Evolutionary conservation across 768 basidiomycete genomes (phyloP).

Genomic region (Boletus edulis): DNA sequence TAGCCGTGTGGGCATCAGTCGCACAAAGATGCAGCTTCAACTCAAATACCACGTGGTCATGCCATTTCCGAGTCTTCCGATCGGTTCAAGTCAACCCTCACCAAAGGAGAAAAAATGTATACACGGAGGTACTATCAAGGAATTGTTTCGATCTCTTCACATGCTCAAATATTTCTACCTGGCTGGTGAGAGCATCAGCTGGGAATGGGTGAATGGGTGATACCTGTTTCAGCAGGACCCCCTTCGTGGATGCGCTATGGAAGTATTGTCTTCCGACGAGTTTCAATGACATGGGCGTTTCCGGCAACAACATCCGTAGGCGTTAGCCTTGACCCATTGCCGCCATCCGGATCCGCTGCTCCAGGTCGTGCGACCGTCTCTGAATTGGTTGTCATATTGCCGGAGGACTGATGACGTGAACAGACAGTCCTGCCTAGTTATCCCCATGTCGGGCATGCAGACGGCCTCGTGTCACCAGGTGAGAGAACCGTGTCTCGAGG

Average conservation of each 20-base stretch:
- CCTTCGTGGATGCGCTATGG: constrained; percentile 30
- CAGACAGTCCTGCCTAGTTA: constrained; percentile 13
- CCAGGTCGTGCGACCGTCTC: constrained; percentile 27
- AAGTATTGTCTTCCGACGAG: constrained; percentile 29
- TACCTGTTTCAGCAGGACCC: constrained; percentile 30
- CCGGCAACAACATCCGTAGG: constrained; percentile 19
- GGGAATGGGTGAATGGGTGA: constrained; percentile 25
- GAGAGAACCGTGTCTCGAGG: constrained; percentile 22
- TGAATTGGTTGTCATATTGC: constrained; percentile 27
- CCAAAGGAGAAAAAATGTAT: background rate
- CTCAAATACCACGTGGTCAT: background rate
- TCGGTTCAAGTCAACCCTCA: background rate
- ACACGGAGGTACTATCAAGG: constrained; percentile 10
- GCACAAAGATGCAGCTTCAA: constrained; percentile 3
- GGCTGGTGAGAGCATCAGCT: constrained; percentile 21
- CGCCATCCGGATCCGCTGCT: constrained; percentile 20
- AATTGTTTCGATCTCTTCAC: constrained; percentile 17
- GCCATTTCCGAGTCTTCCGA: background rate
- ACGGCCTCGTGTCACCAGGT: constrained; percentile 29
- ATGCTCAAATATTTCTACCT: constrained; percentile 22
- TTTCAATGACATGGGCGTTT: constrained; percentile 28
- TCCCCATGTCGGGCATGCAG: constrained; percentile 25
- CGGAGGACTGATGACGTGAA: constrained; percentile 29
- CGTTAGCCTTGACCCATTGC: constrained; percentile 6
- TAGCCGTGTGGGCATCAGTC: background rate